Percentiles rank a stretch among this genome's conserved stretches.
phyloP scores from a whole-genome alignment of 2,329 filamentous ascomycete species.

The Curvularia lunata region DNA sequence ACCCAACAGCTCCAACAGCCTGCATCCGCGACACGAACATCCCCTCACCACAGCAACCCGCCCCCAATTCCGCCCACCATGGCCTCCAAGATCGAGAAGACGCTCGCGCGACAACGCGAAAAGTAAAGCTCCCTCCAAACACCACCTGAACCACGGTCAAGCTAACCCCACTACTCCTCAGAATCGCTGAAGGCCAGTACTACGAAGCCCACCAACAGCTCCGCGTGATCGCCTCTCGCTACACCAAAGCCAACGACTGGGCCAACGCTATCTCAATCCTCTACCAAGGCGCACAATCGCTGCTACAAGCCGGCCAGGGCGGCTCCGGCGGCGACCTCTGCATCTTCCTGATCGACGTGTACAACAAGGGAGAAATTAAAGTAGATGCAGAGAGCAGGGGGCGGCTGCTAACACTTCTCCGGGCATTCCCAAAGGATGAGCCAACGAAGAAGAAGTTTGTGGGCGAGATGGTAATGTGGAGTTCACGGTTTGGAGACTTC shows the following conservation, averaged over 20 bases:
- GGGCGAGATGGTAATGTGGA: conserved; percentile 88
- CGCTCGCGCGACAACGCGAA: conserved; percentile 76
- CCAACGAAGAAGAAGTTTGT: conserved; percentile 94
- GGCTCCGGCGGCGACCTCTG: conserved; percentile 91
- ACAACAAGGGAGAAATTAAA: conserved; percentile 82
- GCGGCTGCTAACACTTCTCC: conserved; percentile 76
- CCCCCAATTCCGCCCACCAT: conserved; percentile 15
- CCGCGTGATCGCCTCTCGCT: conserved; percentile 90
- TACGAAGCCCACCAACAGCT: conserved; percentile 99
- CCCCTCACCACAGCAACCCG: not conserved
- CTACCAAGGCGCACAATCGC: conserved; percentile 79
- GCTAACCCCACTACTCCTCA: conserved; percentile 45
- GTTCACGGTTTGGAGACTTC: conserved; percentile 80
- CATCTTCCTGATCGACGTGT: conserved; percentile 86
- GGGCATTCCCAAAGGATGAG: conserved; percentile 81
- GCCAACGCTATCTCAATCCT: conserved; percentile 85
- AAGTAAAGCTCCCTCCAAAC: conserved; percentile 58
- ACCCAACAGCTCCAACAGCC: conserved; percentile 8
- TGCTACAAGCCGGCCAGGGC: conserved; percentile 90
- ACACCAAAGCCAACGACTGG: conserved; percentile 88
- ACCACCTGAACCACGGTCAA: not conserved
- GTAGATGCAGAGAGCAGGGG: conserved; percentile 76
- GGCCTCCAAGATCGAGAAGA: conserved; percentile 69
- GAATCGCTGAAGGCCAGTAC: conserved; percentile 88
- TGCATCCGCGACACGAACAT: not conserved